These are phyloP conservation scores for Neofusicoccum ribis DNA, from an alignment of 2,329 filamentous ascomycete species.

Conservation along the genomic window DNA sequence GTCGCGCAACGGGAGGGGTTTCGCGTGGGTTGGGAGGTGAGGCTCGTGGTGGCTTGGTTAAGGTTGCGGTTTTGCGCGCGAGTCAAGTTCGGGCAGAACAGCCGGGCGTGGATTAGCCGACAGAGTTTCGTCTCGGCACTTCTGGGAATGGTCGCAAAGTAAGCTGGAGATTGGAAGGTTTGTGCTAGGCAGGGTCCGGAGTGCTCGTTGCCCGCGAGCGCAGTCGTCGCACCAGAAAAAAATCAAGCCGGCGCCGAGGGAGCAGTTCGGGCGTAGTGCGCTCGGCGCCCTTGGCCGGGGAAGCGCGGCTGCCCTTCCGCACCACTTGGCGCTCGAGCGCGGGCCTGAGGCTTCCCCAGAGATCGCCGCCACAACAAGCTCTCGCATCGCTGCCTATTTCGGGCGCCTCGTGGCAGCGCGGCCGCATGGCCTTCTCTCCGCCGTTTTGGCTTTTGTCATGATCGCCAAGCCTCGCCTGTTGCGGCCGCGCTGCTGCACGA, in stretches of 20 bases:
- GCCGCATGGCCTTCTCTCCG: neutral
- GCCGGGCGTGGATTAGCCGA: neutral
- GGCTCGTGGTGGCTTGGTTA: neutral
- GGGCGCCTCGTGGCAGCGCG: neutral
- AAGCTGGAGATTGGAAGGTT: constrained; percentile 8
- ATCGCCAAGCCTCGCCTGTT: neutral
- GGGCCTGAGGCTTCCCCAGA: neutral
- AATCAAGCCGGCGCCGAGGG: constrained; percentile 6
- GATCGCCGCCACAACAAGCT: neutral
- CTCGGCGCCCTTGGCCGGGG: neutral
- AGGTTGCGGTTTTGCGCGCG: neutral
- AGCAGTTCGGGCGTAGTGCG: neutral
- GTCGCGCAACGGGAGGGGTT: neutral
- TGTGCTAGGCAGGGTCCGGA: neutral
- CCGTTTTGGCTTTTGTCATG: neutral
- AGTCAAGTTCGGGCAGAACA: neutral
- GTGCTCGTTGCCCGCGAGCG: neutral
- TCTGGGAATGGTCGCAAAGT: constrained; percentile 10
- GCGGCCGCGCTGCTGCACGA: neutral
- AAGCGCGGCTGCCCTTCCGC: neutral
- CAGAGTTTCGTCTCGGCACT: neutral
- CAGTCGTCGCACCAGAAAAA: constrained; percentile 12
- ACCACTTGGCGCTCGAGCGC: neutral
- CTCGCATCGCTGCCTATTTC: neutral
- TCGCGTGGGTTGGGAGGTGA: neutral